These are phyloP conservation scores for Solanum pimpinellifolium DNA, from an alignment of 257 asterid species.

Conservation along the genomic window DNA sequence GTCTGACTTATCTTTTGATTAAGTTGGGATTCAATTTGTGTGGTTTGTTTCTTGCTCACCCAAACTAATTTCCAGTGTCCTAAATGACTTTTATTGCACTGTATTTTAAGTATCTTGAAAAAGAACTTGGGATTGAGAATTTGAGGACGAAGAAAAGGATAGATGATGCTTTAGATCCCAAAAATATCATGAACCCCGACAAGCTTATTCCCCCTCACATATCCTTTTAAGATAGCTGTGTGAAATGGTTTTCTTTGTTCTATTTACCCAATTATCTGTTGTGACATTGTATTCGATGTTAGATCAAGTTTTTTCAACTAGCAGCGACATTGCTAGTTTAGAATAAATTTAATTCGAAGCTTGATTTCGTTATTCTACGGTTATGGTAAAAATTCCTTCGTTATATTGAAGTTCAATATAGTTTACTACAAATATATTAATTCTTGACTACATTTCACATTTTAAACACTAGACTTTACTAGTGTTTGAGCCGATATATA, in stretches of 20 bases:
- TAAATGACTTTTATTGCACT: too few relatives aligned
- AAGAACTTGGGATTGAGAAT: conserved; percentile 88
- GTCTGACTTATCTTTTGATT: not conserved
- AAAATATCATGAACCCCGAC: conserved; percentile 85
- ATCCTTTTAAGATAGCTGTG: conserved; percentile 26
- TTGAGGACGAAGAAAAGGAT: conserved; percentile 82
- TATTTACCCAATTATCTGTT: not conserved
- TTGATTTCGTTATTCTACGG: too few relatives aligned
- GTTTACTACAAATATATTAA: too few relatives aligned
- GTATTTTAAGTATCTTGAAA: conserved; percentile 64
- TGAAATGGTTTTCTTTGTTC: not conserved
- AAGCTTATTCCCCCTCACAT: conserved; percentile 89
- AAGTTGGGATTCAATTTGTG: not conserved
- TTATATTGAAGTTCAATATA: too few relatives aligned
- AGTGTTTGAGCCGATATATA: too few relatives aligned
- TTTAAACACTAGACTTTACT: too few relatives aligned
- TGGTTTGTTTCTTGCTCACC: not conserved
- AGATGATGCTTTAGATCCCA: conserved; percentile 77
- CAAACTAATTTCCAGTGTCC: not conserved
- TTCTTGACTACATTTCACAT: too few relatives aligned
- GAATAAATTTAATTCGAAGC: not conserved
- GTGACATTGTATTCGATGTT: not conserved
- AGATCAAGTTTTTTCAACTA: not conserved
- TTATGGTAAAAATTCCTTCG: too few relatives aligned
- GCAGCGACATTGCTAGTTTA: not conserved